Evolutionary conservation across 1,284 basidiomycete genomes (phyloP).

Genomic region (Apiotrichum veenhuisii): DNA sequence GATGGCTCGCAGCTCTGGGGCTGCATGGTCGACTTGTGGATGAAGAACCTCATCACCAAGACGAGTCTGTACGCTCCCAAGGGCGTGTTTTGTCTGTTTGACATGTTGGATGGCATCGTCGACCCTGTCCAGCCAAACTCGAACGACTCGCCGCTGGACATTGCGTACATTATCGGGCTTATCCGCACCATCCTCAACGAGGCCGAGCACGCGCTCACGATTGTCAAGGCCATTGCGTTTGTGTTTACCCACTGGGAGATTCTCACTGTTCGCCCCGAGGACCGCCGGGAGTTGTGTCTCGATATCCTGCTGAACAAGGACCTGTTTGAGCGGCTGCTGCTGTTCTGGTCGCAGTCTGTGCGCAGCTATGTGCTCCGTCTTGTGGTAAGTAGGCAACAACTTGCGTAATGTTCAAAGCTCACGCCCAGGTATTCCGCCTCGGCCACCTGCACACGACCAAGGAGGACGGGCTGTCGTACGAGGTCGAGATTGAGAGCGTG

Average conservation of each 20-base stretch:
- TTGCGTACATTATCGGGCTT: slow-evolving; percentile 51
- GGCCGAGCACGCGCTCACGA: slow-evolving; percentile 53
- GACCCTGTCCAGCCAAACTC: slow-evolving; percentile 35
- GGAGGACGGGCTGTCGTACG: slow-evolving; percentile 36
- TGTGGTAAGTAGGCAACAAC: slow-evolving; percentile 29
- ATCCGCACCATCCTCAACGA: slow-evolving; percentile 51
- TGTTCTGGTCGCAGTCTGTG: slow-evolving; percentile 55
- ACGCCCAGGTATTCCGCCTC: slow-evolving; percentile 50
- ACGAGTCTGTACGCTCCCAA: slow-evolving; percentile 54
- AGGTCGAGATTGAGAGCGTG: slow-evolving; percentile 51
- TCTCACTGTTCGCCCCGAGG: slow-evolving; percentile 48
- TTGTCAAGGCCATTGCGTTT: slow-evolving; percentile 54
- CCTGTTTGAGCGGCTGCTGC: slow-evolving; percentile 51
- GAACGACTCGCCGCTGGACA: slow-evolving; percentile 45
- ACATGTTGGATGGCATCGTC: slow-evolving; percentile 48
- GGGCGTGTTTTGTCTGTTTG: slow-evolving; percentile 52
- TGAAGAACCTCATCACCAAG: slow-evolving; percentile 50
- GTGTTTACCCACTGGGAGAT: slow-evolving; percentile 55
- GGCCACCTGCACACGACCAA: slow-evolving; percentile 50
- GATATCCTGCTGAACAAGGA: slow-evolving; percentile 50
- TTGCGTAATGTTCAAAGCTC: background rate
- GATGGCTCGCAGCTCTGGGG: slow-evolving; percentile 50
- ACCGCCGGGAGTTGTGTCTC: slow-evolving; percentile 51
- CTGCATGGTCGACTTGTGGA: slow-evolving; percentile 52
- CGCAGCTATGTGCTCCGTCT: slow-evolving; percentile 51